phyloP scores from a whole-genome alignment of 1,284 basidiomycete species.

The Termitomyces sp. region DNA sequence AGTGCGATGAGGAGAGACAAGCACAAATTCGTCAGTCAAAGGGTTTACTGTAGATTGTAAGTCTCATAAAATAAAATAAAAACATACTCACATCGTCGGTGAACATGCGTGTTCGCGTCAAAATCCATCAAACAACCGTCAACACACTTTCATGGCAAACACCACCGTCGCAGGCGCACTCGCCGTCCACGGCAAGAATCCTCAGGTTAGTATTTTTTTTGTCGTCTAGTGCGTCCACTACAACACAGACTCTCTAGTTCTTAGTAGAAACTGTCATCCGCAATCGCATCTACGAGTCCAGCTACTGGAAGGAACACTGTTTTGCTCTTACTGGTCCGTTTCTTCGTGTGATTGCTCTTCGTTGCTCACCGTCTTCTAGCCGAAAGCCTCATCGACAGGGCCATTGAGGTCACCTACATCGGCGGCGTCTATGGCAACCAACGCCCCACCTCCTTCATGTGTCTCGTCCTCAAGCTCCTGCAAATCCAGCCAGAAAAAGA shows the following conservation, averaged over 20 bases:
- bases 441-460: constrained; percentile 88
- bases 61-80: constrained; percentile 6
- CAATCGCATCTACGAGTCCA: constrained; percentile 91
- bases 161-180: constrained; percentile 79
- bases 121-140: constrained; percentile 34
- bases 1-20: constrained; percentile 81
- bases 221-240: not conserved
- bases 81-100: constrained; percentile 58
- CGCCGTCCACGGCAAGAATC: constrained; percentile 91
- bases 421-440: constrained; percentile 95
- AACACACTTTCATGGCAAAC: constrained; percentile 70
- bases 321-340: constrained; percentile 81
- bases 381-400: constrained; percentile 89
- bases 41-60: constrained; percentile 59
- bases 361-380: constrained; percentile 42
- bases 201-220: constrained; percentile 51
- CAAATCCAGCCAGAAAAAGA: constrained; percentile 98
- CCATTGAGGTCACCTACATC: constrained; percentile 77
- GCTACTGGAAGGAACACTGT: constrained; percentile 97
- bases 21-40: constrained; percentile 71
- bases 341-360: not conserved
- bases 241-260: constrained; percentile 69
- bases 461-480: constrained; percentile 87
- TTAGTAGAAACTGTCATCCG: constrained; percentile 96
- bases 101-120: constrained; percentile 63